Conservation (phyloP, 2,329 filamentous ascomycete genomes). For the Trichoderma harzianum region DNA sequence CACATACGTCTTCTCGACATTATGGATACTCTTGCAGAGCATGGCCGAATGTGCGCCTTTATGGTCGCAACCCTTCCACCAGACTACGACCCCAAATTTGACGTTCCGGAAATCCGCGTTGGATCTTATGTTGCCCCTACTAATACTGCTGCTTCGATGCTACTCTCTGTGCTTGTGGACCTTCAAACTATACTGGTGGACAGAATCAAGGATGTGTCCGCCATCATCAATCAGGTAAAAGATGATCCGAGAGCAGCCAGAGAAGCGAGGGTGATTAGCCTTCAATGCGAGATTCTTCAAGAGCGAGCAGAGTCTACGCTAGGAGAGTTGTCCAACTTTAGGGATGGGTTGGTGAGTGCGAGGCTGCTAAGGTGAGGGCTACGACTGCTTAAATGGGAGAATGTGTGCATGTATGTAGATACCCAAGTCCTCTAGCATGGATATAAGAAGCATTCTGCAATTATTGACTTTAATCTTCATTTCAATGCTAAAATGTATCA, state of each 20-base stretch:
- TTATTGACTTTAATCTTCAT: neutral
- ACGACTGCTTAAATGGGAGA: neutral
- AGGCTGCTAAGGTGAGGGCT: neutral
- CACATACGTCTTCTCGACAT: constrained; percentile 38
- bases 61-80: constrained; percentile 28
- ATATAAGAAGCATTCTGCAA: neutral
- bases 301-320: constrained; percentile 24
- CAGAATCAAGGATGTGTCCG: constrained; percentile 20
- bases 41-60: constrained; percentile 32
- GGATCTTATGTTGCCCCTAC: constrained; percentile 38
- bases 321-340: constrained; percentile 19
- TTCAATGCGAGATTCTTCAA: constrained; percentile 29
- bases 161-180: constrained; percentile 33
- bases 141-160: constrained; percentile 32
- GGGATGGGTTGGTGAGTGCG: neutral
- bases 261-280: constrained; percentile 23
- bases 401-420: neutral
- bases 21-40: constrained; percentile 33
- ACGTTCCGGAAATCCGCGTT: constrained; percentile 40
- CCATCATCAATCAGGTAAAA: constrained; percentile 5
- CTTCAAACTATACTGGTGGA: constrained; percentile 27
- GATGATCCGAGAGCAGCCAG: constrained; percentile 18
- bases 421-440: neutral
- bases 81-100: constrained; percentile 31
- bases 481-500: neutral